Conservation (phyloP, 495 filamentous ascomycete species). For the Sordaria brevicollis region DNA sequence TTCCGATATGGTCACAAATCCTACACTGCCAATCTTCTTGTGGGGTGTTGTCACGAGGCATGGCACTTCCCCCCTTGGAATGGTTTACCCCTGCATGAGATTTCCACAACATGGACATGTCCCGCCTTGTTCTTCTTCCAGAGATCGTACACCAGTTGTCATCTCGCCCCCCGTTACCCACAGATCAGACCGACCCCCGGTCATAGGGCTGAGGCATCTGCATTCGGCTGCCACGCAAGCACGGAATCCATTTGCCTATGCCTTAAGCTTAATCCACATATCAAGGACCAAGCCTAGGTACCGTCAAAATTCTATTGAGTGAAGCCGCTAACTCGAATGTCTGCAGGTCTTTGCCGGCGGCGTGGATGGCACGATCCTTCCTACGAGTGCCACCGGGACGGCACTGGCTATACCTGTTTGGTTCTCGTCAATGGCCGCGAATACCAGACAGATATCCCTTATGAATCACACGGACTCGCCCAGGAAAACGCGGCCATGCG, state of each 20-base stretch:
- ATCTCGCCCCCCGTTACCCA: constrained; percentile 2
- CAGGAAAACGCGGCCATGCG: constrained; percentile 93
- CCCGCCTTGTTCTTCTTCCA: constrained; percentile 14
- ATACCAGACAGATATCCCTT: constrained; percentile 84
- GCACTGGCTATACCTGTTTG: constrained; percentile 74
- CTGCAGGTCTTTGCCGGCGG: constrained; percentile 85
- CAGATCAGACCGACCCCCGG: constrained; percentile 8
- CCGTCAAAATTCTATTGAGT: neutral
- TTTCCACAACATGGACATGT: constrained; percentile 15
- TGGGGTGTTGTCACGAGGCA: constrained; percentile 15
- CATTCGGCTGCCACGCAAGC: constrained; percentile 38
- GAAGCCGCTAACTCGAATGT: constrained; percentile 29
- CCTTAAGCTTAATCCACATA: neutral
- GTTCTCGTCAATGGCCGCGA: constrained; percentile 94
- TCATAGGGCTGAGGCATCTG: constrained; percentile 26
- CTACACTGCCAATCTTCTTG: constrained; percentile 12
- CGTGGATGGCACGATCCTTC: constrained; percentile 89
- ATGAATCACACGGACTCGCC: constrained; percentile 69
- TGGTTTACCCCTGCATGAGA: constrained; percentile 17
- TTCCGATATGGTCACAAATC: neutral
- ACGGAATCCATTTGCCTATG: constrained; percentile 1
- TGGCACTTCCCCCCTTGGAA: constrained; percentile 12
- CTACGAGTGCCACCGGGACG: constrained; percentile 69
- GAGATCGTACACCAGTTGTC: constrained; percentile 12
- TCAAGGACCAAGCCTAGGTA: neutral